Base-by-base conservation (phyloP, 2,329 filamentous ascomycete species). In the Ustulina deusta region DNA sequence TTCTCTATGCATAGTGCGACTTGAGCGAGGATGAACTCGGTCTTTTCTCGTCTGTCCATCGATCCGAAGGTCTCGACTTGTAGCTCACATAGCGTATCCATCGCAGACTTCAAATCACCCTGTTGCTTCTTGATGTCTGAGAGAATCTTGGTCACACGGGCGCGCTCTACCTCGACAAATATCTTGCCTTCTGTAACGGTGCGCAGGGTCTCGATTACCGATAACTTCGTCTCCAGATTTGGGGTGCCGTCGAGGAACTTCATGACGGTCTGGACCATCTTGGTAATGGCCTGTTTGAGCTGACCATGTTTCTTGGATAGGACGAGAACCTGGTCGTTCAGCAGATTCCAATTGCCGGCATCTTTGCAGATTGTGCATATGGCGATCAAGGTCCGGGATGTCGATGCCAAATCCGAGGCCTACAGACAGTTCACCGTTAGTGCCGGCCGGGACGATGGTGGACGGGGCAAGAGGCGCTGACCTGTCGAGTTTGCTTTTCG, bases 111-210 rank as follows among this genome's bases (percentile, higher is more conserved):
- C 77, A 97, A 85, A 77, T 99, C 95, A 71, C 94, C 95, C 82
- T 98, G 93, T 72, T 92, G 84, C 83, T 97, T 97, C 87, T 98
- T 98, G 86, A 99, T 98, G 81, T 97, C 90, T 59, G 96, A 98
- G 13, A 99, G 87, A 72, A 97, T 97, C 79, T 91, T 93, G 75
- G 96, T 99, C 68, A 99, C 91, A 74, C 96, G 92, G 72, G 96
- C 96, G 74, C 96, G 91, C 86, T 99, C 96, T 61, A 99, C 96
- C 85, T 99, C 96, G 75, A 99, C 95, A 77, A 99, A 99, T 80
- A 99, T 99, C 91, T 99, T 99, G 83, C 96, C 96, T 82, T 99
- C 96, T 9, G 96, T 99, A 56, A 99, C 95, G 48, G 95, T 98
- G 75, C 96, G 90, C 76, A 99, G 82, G 1, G 95, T 97, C 82